Base-by-base conservation (phyloP, 2,329 filamentous ascomycete genomes). In the Graphilbum sp. region DNA sequence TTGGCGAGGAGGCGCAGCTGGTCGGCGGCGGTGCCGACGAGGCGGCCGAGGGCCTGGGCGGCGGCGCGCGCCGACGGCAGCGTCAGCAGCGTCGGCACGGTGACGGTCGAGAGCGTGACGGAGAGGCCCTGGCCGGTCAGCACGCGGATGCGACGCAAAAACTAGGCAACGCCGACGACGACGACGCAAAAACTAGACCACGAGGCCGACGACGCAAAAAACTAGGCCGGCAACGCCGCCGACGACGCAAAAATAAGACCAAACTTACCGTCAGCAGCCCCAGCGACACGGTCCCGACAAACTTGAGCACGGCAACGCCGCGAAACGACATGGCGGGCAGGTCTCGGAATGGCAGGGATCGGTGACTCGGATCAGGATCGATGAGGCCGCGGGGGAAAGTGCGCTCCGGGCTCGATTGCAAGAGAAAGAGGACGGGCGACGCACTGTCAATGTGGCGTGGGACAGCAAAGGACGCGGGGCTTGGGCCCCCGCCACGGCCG, bases 251-350 rank as follows among this genome's bases (percentile, higher is more conserved):
- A n/a, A n/a, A n/a, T n/a, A n/a, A n/a, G n/a, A n/a, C n/a, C n/a
- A n/a, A 38, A 65, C 79, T 52, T 72, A 93, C 86, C 42, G 86
- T 94, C 57, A 93, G 62, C 41, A 95, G 69, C 45, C 88, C 88
- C 41, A 95, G 69, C 50, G 81, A 88, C 47, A 93, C 73, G 37
- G 85, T 92, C 52, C 88, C 88, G 48, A 95, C 80, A 57, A 95
- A 94, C 64, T 96, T 95, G 63, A 82, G 75, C 57, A 80, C 62
- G 40, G 83, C 77, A 52, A 94, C 67, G 52, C 75, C 74, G 50
- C 68, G 75, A 50, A 70, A 73, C 49, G 73, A 67, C 72, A 85
- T 81, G 58, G 32, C 41, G 34, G 32, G 24, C 16, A 32, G 23
- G 12, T 25, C 23, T 25, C 23, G 23, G 23, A n/a, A n/a, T n/a